A percentile compares a stretch with the other conserved stretches of the same genome.
phyloP scores from a whole-genome alignment of 2,329 filamentous ascomycete genomes.

The Fusarium armeniacum region DNA sequence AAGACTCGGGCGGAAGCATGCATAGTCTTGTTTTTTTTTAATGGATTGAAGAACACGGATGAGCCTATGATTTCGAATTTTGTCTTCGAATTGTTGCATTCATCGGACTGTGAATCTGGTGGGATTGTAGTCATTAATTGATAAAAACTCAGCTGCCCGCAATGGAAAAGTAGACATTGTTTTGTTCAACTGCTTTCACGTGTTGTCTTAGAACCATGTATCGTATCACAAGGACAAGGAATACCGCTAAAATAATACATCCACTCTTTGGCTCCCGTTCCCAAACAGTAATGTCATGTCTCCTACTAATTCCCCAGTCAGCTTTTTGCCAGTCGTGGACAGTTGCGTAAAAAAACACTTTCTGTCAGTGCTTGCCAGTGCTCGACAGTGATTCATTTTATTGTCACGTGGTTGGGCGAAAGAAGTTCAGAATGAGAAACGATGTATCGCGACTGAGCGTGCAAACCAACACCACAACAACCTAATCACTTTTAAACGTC shows the following conservation, averaged over 20 bases:
- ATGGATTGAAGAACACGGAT: constrained; percentile 30
- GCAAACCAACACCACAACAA: background rate
- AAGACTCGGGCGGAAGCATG: constrained; percentile 22
- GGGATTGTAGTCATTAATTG: constrained; percentile 30
- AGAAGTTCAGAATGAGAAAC: background rate
- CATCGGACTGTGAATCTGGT: constrained; percentile 6
- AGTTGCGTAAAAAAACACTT: background rate
- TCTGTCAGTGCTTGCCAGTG: background rate
- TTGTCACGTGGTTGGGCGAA: constrained; percentile 24
- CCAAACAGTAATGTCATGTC: background rate
- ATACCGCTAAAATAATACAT: background rate
- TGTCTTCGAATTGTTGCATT: background rate
- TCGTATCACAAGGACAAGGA: background rate
- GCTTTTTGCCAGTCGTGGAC: background rate
- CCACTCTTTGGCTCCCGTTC: background rate
- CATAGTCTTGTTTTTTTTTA: constrained; percentile 41
- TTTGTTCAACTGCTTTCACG: constrained; percentile 11
- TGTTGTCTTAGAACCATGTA: background rate
- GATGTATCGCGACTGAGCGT: constrained; percentile 4
- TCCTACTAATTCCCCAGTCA: background rate
- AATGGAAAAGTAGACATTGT: constrained; percentile 45
- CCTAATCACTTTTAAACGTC: background rate
- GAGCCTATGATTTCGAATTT: constrained; percentile 17
- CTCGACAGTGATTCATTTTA: background rate
- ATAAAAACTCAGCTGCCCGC: constrained; percentile 47